Evolutionary conservation across 345 rosid genomes (phyloP).

Genomic region (Barbarea vulgaris): DNA sequence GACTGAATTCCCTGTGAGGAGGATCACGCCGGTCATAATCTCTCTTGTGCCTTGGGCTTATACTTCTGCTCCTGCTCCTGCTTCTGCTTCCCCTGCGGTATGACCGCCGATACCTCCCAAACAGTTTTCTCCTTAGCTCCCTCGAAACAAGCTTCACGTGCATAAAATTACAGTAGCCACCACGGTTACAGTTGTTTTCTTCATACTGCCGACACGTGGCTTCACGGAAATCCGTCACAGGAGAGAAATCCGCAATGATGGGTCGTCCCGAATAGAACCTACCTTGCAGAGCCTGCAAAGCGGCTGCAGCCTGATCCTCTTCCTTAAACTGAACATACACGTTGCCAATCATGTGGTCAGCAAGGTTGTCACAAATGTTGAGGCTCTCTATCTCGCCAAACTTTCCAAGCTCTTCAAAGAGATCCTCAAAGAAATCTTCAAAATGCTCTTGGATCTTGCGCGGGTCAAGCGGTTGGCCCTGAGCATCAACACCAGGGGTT

Average conservation of each 20-base stretch:
- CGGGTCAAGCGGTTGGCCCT: slow-evolving; percentile 77
- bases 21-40: slow-evolving; percentile 54
- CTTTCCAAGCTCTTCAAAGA: slow-evolving; percentile 85
- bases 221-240: slow-evolving; percentile 89
- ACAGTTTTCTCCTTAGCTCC: slow-evolving; percentile 74
- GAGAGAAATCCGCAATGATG: slow-evolving; percentile 89
- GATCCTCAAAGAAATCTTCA: slow-evolving; percentile 87
- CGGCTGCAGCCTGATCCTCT: slow-evolving; percentile 92
- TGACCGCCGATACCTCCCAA: slow-evolving; percentile 61
- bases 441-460: slow-evolving; percentile 79
- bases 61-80: slow-evolving; percentile 73
- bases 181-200: slow-evolving; percentile 85
- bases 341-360: slow-evolving; percentile 91
- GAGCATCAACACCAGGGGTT: slow-evolving; percentile 78
- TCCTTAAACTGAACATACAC: slow-evolving; percentile 88
- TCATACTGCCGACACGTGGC: slow-evolving; percentile 89
- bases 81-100: slow-evolving; percentile 47
- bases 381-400: slow-evolving; percentile 89
- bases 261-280: slow-evolving; percentile 90
- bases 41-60: slow-evolving; percentile 52
- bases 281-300: slow-evolving; percentile 74
- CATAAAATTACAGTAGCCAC: slow-evolving; percentile 93
- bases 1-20: slow-evolving; percentile 47
- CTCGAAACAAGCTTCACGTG: slow-evolving; percentile 83
- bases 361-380: slow-evolving; percentile 86